phyloP scores from a whole-genome alignment of 1,284 basidiomycete species.

The Trametes polyzona region DNA sequence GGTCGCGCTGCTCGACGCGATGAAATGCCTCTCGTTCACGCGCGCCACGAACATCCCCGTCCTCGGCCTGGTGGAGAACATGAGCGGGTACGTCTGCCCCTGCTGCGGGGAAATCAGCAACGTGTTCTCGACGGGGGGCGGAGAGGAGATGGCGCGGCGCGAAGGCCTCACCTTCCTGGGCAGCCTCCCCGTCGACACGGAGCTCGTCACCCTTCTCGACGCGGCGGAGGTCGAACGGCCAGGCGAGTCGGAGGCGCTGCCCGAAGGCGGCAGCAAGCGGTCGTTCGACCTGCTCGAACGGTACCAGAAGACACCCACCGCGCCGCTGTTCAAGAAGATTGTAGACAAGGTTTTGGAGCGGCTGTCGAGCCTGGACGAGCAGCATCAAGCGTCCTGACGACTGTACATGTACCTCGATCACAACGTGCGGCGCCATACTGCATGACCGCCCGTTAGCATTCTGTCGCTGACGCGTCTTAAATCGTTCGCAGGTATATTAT shows the following conservation, averaged over 20 bases:
- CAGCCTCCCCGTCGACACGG: conserved; percentile 91
- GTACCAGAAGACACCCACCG: conserved; percentile 67
- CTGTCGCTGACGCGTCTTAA: not conserved
- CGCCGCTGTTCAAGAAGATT: conserved; percentile 61
- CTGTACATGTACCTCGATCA: not conserved
- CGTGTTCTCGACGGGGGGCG: conserved; percentile 94
- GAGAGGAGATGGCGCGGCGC: conserved; percentile 80
- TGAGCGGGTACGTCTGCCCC: conserved; percentile 98
- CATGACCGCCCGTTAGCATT: not conserved
- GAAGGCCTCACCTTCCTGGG: conserved; percentile 86
- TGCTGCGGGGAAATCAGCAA: conserved; percentile 94
- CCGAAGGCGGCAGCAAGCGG: conserved; percentile 26
- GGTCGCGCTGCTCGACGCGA: conserved; percentile 92
- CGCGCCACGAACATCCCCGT: conserved; percentile 86
- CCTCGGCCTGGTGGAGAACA: conserved; percentile 97
- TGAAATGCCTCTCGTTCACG: conserved; percentile 96
- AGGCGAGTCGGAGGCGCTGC: conserved; percentile 28
- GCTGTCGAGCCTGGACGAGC: conserved; percentile 9
- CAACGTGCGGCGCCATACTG: not conserved
- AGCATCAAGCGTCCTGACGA: not conserved
- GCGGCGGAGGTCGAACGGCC: conserved; percentile 50
- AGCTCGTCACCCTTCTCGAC: conserved; percentile 88
- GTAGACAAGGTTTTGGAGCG: conserved; percentile 43
- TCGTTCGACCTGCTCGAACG: conserved; percentile 53
- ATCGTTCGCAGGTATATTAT: conserved; percentile 8